These are phyloP conservation scores for Chalaropsis thielavioides DNA, from an alignment of 2,329 filamentous ascomycete species.

Conservation along the genomic window DNA sequence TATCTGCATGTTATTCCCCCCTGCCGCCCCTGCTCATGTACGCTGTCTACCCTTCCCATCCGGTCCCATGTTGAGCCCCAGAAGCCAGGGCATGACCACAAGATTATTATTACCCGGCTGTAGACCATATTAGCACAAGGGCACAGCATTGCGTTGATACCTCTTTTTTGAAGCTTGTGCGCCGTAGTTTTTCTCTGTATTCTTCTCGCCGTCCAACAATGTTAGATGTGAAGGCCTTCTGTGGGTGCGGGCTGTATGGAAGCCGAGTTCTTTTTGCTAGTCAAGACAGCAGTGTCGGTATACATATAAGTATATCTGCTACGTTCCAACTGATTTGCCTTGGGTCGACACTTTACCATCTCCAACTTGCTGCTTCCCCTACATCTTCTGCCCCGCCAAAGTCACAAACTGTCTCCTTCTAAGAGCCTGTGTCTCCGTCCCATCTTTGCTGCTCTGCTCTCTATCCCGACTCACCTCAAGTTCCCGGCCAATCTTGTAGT, in stretches of 20 bases:
- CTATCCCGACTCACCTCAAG: background rate
- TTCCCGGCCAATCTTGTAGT: background rate
- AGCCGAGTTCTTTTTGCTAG: no score
- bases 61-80: background rate
- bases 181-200: background rate
- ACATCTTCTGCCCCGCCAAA: background rate
- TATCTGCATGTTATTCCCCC: background rate
- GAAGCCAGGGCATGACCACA: background rate
- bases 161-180: background rate
- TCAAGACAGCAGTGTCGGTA: background rate
- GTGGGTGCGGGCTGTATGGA: background rate
- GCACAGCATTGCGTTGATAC: background rate
- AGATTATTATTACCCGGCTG: background rate
- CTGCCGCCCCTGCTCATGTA: background rate
- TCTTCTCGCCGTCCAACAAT: background rate
- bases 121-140: background rate
- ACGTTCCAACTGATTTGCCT: background rate
- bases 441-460: background rate
- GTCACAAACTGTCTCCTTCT: background rate
- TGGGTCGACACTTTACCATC: background rate
- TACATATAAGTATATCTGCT: background rate
- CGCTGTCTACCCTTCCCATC: background rate
- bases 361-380: background rate
- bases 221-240: background rate
- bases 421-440: background rate